Conservation (phyloP, 1,284 basidiomycete genomes). For the Heterobasidion occidentale region DNA sequence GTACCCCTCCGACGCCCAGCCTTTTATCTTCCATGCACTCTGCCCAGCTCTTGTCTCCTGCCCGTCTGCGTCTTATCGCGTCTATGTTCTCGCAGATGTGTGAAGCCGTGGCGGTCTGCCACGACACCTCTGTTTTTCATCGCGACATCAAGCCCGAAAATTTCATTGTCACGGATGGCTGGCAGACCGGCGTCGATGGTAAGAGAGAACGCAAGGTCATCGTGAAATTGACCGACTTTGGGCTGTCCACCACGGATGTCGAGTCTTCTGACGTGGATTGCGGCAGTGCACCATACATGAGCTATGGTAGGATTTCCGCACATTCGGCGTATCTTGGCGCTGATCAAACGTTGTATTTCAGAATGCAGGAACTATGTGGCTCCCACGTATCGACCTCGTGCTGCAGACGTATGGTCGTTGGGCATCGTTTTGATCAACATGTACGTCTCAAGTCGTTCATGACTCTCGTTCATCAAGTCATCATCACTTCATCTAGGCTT, state of each 20-base stretch:
- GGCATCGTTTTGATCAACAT: conserved; percentile 99
- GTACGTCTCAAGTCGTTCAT: conserved; percentile 31
- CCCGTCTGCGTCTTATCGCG: conserved; percentile 85
- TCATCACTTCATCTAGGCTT: conserved; percentile 45
- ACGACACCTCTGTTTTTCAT: conserved; percentile 87
- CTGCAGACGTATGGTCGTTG: conserved; percentile 97
- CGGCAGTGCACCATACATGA: conserved; percentile 98
- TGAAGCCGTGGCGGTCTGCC: conserved; percentile 94
- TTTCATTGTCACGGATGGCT: conserved; percentile 86
- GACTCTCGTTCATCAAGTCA: not conserved
- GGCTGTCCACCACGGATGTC: conserved; percentile 84
- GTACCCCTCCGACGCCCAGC: conserved; percentile 90
- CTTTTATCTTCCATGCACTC: conserved; percentile 86
- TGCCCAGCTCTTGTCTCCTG: conserved; percentile 75
- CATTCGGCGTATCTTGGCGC: conserved; percentile 6
- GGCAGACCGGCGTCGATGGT: conserved; percentile 43
- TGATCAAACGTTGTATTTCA: conserved; percentile 21
- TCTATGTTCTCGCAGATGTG: conserved; percentile 99
- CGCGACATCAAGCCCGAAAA: conserved; percentile 99
- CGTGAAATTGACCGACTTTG: conserved; percentile 97
- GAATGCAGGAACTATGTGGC: conserved; percentile 98
- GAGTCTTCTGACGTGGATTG: conserved; percentile 96
- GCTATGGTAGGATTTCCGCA: conserved; percentile 60
- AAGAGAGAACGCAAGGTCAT: conserved; percentile 67
- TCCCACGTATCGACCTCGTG: conserved; percentile 87